These are phyloP conservation scores for Mortierella claussenii DNA, from an alignment of 192 early-diverging fungal genomes.

Conservation along the genomic window DNA sequence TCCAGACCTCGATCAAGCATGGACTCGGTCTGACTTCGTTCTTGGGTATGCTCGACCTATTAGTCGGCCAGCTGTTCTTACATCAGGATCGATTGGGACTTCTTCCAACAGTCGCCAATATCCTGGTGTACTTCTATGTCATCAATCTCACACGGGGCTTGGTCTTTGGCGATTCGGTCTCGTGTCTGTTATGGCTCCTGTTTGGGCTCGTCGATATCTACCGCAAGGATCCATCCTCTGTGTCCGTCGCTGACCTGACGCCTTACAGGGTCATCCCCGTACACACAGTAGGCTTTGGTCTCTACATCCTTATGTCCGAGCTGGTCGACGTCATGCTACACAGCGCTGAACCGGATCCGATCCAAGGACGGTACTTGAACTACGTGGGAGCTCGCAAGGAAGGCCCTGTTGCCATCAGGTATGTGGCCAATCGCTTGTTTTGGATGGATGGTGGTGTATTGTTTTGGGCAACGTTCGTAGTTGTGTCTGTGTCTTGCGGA, in stretches of 20 bases:
- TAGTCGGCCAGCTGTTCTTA: slow-evolving; percentile 46
- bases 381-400: slow-evolving; percentile 43
- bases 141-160: slow-evolving; percentile 49
- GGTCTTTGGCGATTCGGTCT: slow-evolving; percentile 51
- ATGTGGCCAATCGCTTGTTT: too few relatives aligned
- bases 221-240: slow-evolving; percentile 41
- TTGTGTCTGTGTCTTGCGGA: too few relatives aligned
- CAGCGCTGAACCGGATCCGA: slow-evolving; percentile 43
- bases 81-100: slow-evolving; percentile 46
- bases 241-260: slow-evolving; percentile 41
- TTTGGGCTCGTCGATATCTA: slow-evolving; percentile 52
- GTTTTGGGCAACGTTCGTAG: too few relatives aligned
- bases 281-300: slow-evolving; percentile 50
- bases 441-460: too few relatives aligned
- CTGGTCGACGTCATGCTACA: slow-evolving; percentile 53
- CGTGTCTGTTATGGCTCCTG: slow-evolving; percentile 45
- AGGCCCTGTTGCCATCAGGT: slow-evolving; percentile 40
- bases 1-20: slow-evolving; percentile 51
- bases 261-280: slow-evolving; percentile 49
- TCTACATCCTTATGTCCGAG: slow-evolving; percentile 53
- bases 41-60: slow-evolving; percentile 49
- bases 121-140: slow-evolving; percentile 53
- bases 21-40: slow-evolving; percentile 47
- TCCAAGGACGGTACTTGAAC: slow-evolving; percentile 42
- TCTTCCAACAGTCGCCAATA: slow-evolving; percentile 53